phyloP scores from a whole-genome alignment of 1,284 basidiomycete genomes.

The Puccinia brachypodii region DNA sequence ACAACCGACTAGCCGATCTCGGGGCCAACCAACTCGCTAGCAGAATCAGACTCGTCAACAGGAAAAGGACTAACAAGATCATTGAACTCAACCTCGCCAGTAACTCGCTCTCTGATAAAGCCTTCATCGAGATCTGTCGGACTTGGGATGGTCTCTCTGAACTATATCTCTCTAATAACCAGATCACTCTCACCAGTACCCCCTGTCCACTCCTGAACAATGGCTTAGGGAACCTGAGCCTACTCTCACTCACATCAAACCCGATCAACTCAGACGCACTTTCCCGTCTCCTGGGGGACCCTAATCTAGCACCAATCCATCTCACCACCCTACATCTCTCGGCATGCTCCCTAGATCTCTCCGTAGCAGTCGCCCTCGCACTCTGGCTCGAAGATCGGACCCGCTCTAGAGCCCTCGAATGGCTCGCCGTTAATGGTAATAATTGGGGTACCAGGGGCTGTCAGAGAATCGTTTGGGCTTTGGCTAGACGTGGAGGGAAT shows the following conservation, averaged over 20 bases:
- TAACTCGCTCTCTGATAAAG: slow-evolving; percentile 3
- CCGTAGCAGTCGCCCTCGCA: slow-evolving; percentile 25
- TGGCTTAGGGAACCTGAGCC: neutral
- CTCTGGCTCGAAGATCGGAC: slow-evolving; percentile 19
- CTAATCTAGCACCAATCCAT: neutral
- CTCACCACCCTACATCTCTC: slow-evolving; percentile 35
- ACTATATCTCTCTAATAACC: slow-evolving; percentile 17
- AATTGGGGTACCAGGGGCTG: slow-evolving; percentile 22
- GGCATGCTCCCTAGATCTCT: slow-evolving; percentile 19
- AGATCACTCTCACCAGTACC: neutral
- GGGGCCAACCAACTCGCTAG: slow-evolving; percentile 7
- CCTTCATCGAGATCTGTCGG: neutral
- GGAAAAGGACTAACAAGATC: neutral
- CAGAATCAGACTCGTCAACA: neutral
- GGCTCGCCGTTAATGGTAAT: slow-evolving; percentile 36
- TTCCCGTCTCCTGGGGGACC: neutral
- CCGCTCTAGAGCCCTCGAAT: slow-evolving; percentile 10
- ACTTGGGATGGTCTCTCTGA: neutral
- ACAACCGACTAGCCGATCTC: slow-evolving; percentile 16
- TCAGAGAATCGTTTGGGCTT: slow-evolving; percentile 20
- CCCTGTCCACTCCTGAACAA: slow-evolving; percentile 3
- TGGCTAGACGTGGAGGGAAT: slow-evolving; percentile 10
- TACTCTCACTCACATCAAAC: slow-evolving; percentile 30
- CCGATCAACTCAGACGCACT: slow-evolving; percentile 16
- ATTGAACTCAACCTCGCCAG: slow-evolving; percentile 27